Percentiles rank a stretch among this genome's conserved stretches.
phyloP scores from a whole-genome alignment of 345 rosid species.

The Euphorbia peplus region DNA sequence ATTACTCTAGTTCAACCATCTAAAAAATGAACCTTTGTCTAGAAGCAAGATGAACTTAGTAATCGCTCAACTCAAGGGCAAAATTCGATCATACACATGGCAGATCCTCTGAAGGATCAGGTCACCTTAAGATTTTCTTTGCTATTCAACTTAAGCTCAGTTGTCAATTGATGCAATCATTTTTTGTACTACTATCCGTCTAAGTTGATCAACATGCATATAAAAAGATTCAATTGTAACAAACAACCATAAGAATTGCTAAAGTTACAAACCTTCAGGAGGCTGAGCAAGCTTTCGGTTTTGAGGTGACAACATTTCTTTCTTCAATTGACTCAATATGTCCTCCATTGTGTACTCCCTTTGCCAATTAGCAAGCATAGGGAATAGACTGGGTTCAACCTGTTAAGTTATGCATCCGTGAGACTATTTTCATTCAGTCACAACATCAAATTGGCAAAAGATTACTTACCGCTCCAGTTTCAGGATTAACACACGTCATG shows the following conservation, averaged over 20 bases:
- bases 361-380: conserved; percentile 73
- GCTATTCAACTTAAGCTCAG: neutral
- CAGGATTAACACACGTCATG: conserved; percentile 78
- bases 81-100: neutral
- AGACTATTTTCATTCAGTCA: conserved; percentile 12
- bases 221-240: neutral
- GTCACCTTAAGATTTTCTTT: no score
- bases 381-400: conserved; percentile 70
- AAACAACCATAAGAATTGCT: conserved; percentile 2
- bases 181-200: neutral
- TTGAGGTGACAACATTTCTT: conserved; percentile 76
- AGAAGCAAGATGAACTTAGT: neutral
- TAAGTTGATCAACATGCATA: neutral
- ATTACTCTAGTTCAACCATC: neutral
- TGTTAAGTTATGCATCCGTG: conserved; percentile 22
- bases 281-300: conserved; percentile 77
- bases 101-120: no score
- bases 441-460: neutral
- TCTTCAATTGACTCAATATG: conserved; percentile 63
- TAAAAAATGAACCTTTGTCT: no score
- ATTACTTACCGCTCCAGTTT: conserved; percentile 60
- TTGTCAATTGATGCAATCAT: neutral
- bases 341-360: conserved; percentile 77
- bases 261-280: conserved; percentile 55
- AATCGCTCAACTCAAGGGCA: neutral